phyloP scores from a whole-genome alignment of 192 early-diverging fungal genomes.

The Mortierella claussenii region DNA sequence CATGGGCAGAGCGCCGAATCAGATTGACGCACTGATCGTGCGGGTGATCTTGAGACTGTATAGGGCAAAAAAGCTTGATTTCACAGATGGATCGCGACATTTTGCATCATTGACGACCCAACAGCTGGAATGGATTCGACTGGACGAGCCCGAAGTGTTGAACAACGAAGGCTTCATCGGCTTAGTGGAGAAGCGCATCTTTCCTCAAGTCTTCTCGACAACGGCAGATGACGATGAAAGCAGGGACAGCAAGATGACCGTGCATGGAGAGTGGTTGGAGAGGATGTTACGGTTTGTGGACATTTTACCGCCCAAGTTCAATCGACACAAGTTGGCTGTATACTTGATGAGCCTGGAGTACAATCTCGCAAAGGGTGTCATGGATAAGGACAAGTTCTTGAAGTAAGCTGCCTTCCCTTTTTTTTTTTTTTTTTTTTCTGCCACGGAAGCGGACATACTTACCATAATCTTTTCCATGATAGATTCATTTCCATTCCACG shows the following conservation, averaged over 20 bases:
- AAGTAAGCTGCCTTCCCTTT: constrained; percentile 7
- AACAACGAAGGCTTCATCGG: constrained; percentile 42
- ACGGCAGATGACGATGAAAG: background rate
- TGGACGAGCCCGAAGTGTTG: constrained; percentile 3
- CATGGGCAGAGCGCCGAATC: constrained; percentile 7
- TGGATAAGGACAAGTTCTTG: constrained; percentile 28
- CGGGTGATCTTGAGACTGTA: constrained; percentile 13
- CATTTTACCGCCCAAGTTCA: constrained; percentile 29
- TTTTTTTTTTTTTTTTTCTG: background rate
- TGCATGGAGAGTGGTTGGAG: constrained; percentile 21
- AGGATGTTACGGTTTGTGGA: constrained; percentile 40
- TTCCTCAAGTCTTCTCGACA: constrained; percentile 3
- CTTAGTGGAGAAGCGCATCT: constrained; percentile 20
- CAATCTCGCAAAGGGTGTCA: constrained; percentile 13
- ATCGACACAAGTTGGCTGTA: constrained; percentile 34
- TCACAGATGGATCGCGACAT: background rate
- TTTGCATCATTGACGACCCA: constrained; percentile 9
- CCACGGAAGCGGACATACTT: too few species aligned
- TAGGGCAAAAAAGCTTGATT: constrained; percentile 3
- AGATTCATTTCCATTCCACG: constrained; percentile 14
- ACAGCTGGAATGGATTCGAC: constrained; percentile 21
- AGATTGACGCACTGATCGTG: constrained; percentile 11
- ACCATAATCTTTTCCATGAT: too few species aligned
- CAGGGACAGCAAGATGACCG: background rate
- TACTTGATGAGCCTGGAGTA: constrained; percentile 46